Percentiles rank a stretch among this genome's conserved stretches.
These are phyloP conservation scores for Solanum hybrid DNA, from an alignment of 305 asterid genomes.

Conservation along the genomic window DNA sequence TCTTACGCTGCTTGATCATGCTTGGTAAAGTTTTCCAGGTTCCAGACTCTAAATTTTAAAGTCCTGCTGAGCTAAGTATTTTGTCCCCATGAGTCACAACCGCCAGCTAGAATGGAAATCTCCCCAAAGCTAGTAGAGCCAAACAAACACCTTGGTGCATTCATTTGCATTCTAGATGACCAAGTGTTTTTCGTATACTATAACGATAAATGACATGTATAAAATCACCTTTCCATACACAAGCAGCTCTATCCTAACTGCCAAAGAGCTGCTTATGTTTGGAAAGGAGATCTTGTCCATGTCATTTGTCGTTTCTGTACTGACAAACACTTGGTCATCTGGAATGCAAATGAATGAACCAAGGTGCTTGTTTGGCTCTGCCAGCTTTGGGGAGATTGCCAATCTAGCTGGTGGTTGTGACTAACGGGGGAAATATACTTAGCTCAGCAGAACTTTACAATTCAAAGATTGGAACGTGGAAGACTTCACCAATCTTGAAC, in stretches of 20 bases:
- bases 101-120: background rate
- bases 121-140: background rate
- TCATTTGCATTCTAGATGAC: conserved; percentile 46
- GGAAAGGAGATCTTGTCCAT: background rate
- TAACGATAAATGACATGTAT: background rate
- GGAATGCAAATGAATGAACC: conserved; percentile 41
- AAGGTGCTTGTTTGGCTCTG: conserved; percentile 24
- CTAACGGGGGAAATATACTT: accelerated
- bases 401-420: background rate
- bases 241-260: background rate
- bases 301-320: background rate
- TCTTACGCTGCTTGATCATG: background rate
- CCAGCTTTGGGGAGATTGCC: background rate
- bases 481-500: background rate
- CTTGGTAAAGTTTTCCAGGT: background rate
- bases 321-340: conserved; percentile 27
- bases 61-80: background rate
- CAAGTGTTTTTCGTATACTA: conserved; percentile 4
- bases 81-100: background rate
- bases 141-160: conserved; percentile 38
- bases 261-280: background rate
- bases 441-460: background rate
- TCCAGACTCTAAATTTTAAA: background rate
- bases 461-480: background rate
- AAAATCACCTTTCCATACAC: background rate